Base-by-base conservation (phyloP, 805 yeast genomes). In the Spathaspora passalidarum region DNA sequence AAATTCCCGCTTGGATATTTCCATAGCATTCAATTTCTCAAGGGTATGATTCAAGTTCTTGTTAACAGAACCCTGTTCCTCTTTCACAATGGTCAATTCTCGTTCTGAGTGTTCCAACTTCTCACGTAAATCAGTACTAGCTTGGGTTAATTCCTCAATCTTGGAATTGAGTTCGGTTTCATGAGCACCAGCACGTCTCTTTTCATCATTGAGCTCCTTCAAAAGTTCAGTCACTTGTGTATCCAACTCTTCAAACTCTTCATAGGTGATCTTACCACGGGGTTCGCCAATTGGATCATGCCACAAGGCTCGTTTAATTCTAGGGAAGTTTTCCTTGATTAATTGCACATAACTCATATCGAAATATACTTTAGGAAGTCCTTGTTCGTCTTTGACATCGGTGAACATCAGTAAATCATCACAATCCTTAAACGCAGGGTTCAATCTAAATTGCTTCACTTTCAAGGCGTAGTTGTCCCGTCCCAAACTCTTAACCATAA, bases 331-430 rank as follows among this genome's bases (percentile, higher is more conserved):
- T 2, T 86, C 94, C 50, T 81, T 82, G 37, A 94, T 67, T 43
- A 90, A 66, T 3, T 68, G 69, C 2, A 87, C 81, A 59, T 88
- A 88, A 2, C 73, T 65, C 0, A 77, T 60, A 47, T 83, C 84
- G 57, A 94, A 85, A 56, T 78, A 89, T 1, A 92, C 86, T 47
- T 81, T 80, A 0, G 98, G 99, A 36, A 92, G 74, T 1, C 99
- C 99, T 2, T 81, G 84, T 59, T 89, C 96, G 50, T 78, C 76
- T 3, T 72, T 71, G 2, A 83, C 79, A 14, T 72, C 68, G 19
- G 79, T 62, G 21, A 79, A 68, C 18, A 70, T 22, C 29, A 32
- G 39, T 4, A 40, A 68, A 1, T 74, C 75, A 3, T 73, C 76
- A n/a, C 76, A 80, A 45, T 79, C 76, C 8, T 77, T 72, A 55